Evolutionary conservation across 2,329 filamentous ascomycete genomes (phyloP), one percentile per base, ranked within the genome.

Genomic region (Exophiala calicioides): DNA sequence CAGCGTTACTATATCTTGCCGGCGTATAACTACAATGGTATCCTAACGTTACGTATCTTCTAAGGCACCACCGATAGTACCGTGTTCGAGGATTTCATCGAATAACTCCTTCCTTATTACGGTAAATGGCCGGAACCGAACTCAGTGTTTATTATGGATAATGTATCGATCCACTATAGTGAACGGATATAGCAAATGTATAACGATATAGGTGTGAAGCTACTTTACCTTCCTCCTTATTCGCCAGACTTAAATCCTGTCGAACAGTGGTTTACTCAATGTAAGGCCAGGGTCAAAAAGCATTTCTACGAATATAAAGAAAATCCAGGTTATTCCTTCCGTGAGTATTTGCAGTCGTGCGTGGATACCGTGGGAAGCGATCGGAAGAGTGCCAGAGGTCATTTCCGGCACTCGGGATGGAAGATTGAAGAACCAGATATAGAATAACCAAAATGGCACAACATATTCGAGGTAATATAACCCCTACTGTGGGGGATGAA

Each of bases 181-280:
- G 57, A 65, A 16, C 50, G 58, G 38, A 48, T 67, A 21, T 13
- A 58, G 41, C 38, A 63, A 50, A 54, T 68, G 56, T 68, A 62
- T 52, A 26, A 40, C 29, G 52, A 60, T 6, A 60, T 58, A 31
- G 59, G 65, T 24, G 64, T 67, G 19, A 60, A 62, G 53, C 55
- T 67, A 10, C 23, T 60, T 31, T 67, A 63, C 56, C 45, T 68
- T 20, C 60, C 65, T 27, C 65, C 59, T 18, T 69, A 68, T 48
- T 68, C 60, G 27, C 65, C 63, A 16, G 60, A 67, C 52, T 53
- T 68, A 4, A 68, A 68, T 51, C 63, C 60, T 20, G 66, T 69
- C 50, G 59, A 68, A 52, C 61, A 67, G 52, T 62, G 65, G 42
- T 70, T 69, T 57, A 47, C 60, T 12, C 62, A 65, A 44, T 52